Percentiles rank a stretch among this genome's conserved stretches.
These are phyloP conservation scores for Plasmodium sp. DNA, from an alignment of 169 alveolate genomes.

Conservation along the genomic window DNA sequence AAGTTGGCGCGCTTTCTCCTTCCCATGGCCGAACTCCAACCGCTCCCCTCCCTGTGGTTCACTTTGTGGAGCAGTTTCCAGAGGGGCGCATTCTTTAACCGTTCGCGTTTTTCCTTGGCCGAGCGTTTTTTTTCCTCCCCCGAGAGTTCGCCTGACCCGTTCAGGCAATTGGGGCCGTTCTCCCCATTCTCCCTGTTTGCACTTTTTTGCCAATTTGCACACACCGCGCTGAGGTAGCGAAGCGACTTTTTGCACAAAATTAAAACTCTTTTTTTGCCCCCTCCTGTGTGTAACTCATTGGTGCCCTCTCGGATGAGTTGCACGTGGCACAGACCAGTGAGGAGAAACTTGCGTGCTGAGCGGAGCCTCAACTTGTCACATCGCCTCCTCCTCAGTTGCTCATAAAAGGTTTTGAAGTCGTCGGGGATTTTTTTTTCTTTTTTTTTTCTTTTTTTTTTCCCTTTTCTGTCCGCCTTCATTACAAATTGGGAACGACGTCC, in stretches of 20 bases:
- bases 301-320: constrained; percentile 4
- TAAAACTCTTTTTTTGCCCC: neutral
- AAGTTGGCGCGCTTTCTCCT: neutral
- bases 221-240: constrained; percentile 6
- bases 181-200: neutral
- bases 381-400: neutral
- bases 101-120: neutral
- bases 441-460: constrained; percentile 33
- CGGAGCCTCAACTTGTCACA: neutral
- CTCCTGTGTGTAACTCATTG: neutral
- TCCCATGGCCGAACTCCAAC: neutral
- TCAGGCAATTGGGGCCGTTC: neutral
- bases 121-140: neutral
- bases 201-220: neutral
- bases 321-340: constrained; percentile 26
- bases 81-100: neutral
- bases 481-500: neutral
- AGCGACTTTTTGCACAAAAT: constrained; percentile 45
- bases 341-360: constrained; percentile 3
- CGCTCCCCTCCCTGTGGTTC: neutral
- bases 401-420: neutral
- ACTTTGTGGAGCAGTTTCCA: neutral
- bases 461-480: neutral
- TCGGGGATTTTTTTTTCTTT: neutral
- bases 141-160: neutral